Conservation (phyloP, 352 stramenopile genomes). For the Phytopythium oedochilum region DNA sequence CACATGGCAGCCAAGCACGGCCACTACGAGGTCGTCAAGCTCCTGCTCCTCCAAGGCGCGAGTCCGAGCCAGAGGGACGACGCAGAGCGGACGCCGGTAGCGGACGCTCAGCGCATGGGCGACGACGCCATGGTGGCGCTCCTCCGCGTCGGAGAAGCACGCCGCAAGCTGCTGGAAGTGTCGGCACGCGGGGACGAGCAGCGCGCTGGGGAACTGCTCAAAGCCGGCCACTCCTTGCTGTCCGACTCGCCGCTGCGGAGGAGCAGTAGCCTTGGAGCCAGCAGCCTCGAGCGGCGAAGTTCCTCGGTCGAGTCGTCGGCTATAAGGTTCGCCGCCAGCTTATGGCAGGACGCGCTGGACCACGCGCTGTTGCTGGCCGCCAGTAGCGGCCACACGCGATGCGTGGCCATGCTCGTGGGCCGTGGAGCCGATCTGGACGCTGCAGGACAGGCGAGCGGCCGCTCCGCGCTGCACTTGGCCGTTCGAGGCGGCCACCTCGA, state of each 20-base stretch:
- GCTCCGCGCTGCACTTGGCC: slow-evolving; percentile 1
- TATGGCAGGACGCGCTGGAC: slow-evolving; percentile 2
- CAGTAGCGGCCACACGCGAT: not conserved
- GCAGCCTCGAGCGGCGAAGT: not conserved
- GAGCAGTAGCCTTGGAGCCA: not conserved
- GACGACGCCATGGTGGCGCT: not conserved
- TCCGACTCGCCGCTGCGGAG: too few relatives aligned
- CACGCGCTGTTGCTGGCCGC: slow-evolving; percentile 2
- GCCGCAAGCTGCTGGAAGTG: not conserved
- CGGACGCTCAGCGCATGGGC: not conserved
- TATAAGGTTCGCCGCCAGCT: not conserved
- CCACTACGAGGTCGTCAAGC: slow-evolving; percentile 45
- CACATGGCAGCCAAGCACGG: slow-evolving; percentile 41
- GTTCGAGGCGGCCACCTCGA: not conserved
- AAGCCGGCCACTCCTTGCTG: not conserved
- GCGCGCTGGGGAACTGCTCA: not conserved
- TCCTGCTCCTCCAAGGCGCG: slow-evolving; percentile 40
- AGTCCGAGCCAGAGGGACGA: slow-evolving; percentile 3
- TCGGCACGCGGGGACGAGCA: not conserved
- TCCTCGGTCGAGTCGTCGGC: not conserved
- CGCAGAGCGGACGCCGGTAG: not conserved
- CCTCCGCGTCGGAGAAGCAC: not conserved
- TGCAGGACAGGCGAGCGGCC: not conserved
- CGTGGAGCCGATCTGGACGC: not conserved
- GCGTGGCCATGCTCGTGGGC: not conserved